Evolutionary conservation across 179 eudicot species (phyloP).

Genomic region (Patellifolia procumbens): DNA sequence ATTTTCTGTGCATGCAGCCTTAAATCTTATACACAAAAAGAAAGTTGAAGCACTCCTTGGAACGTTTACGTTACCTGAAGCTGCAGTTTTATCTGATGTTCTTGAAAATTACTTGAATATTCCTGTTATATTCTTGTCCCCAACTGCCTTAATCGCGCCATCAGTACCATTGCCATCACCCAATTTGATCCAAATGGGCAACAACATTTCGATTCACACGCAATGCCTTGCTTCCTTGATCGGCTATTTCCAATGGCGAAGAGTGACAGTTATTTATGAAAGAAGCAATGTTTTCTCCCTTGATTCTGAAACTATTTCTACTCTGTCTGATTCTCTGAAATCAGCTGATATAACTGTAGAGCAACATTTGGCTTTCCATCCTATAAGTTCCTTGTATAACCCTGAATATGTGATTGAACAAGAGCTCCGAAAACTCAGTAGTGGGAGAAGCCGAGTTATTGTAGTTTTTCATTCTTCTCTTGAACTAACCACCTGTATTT

Average conservation of each 20-base stretch:
- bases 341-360: slow-evolving; percentile 27
- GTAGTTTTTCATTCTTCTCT: slow-evolving; percentile 30
- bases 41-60: slow-evolving; percentile 40
- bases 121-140: slow-evolving; percentile 25
- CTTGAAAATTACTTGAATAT: slow-evolving; percentile 1
- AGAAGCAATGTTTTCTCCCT: slow-evolving; percentile 6
- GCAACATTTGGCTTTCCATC: slow-evolving; percentile 29
- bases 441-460: slow-evolving; percentile 32
- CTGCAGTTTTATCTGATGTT: slow-evolving; percentile 27
- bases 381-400: slow-evolving; percentile 15
- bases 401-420: slow-evolving; percentile 19
- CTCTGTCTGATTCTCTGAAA: slow-evolving; percentile 38
- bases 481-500: slow-evolving; percentile 29
- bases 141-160: slow-evolving; percentile 23
- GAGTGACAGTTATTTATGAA: slow-evolving; percentile 42
- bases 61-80: slow-evolving; percentile 29
- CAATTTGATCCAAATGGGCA: slow-evolving; percentile 27
- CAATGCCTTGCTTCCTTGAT: slow-evolving; percentile 45
- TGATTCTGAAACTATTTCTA: slow-evolving; percentile 20
- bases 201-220: slow-evolving; percentile 24
- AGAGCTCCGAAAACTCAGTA: slow-evolving; percentile 30
- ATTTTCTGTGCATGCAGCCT: slow-evolving; percentile 23
- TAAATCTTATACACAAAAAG: slow-evolving; percentile 18
- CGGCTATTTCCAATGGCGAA: slow-evolving; percentile 43
- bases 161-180: not conserved